These are phyloP conservation scores for Ehretia macrophylla DNA, from an alignment of 257 asterid species.

Conservation along the genomic window DNA sequence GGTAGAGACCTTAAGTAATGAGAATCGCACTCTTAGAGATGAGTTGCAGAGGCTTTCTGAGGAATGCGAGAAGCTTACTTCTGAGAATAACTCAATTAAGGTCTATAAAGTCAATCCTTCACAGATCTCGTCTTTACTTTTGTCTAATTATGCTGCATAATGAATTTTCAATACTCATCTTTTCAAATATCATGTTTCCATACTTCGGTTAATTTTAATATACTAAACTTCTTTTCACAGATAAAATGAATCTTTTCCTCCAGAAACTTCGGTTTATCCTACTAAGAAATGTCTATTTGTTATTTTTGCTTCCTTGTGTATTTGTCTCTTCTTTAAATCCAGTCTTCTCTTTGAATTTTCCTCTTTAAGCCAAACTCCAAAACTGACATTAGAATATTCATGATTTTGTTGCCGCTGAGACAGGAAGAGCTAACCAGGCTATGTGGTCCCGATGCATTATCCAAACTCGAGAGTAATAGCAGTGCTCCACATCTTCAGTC, in stretches of 20 bases:
- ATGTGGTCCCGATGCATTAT: constrained; percentile 57
- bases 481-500: constrained; percentile 29
- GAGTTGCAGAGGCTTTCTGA: constrained; percentile 72
- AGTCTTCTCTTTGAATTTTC: neutral
- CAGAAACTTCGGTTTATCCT: neutral
- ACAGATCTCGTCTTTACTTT: neutral
- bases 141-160: neutral
- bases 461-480: constrained; percentile 44
- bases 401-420: constrained; percentile 15
- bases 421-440: constrained; percentile 68
- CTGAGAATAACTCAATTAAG: constrained; percentile 67
- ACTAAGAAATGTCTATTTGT: neutral
- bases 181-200: neutral
- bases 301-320: neutral
- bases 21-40: constrained; percentile 59
- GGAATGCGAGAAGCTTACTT: constrained; percentile 74
- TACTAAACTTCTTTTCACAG: neutral
- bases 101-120: constrained; percentile 19
- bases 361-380: neutral
- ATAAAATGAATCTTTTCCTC: neutral
- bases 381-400: neutral
- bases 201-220: no score
- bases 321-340: neutral
- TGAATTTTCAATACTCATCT: neutral
- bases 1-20: constrained; percentile 62